Conservation (phyloP, 1,284 basidiomycete genomes). For the Cryptococcus deneoformans region DNA sequence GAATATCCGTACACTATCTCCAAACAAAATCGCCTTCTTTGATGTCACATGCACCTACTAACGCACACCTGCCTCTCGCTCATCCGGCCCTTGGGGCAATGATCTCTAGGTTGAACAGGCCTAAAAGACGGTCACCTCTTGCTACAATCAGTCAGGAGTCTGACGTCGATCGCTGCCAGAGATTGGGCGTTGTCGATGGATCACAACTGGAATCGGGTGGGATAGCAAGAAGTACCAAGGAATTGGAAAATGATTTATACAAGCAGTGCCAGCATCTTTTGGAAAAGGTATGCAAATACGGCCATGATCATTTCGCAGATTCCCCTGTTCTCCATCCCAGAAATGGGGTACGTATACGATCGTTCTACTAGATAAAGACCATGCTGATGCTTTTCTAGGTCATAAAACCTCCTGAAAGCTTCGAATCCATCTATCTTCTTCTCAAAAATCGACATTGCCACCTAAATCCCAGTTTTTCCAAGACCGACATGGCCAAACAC, state of each 20-base stretch:
- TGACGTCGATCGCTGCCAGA: no score
- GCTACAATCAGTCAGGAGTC: constrained; percentile 13
- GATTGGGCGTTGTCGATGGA: no score
- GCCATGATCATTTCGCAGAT: constrained; percentile 68
- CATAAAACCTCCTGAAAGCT: constrained; percentile 51
- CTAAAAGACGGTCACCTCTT: constrained; percentile 33
- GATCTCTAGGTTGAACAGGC: background rate
- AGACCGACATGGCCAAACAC: background rate
- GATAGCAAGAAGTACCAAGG: no score
- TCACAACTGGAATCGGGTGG: no score
- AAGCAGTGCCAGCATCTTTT: constrained; percentile 77
- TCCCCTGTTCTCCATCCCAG: no score
- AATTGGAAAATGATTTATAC: constrained; percentile 57
- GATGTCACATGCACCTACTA: constrained; percentile 1
- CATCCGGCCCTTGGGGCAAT: background rate
- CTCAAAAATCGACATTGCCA: constrained; percentile 85
- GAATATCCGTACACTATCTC: no score
- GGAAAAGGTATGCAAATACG: constrained; percentile 78
- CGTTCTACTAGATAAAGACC: no score
- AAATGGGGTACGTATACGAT: no score
- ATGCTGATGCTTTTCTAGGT: no score
- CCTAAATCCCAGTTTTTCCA: constrained; percentile 58
- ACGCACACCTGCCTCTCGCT: background rate
- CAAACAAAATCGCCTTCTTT: no score
- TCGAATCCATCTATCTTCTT: constrained; percentile 85